Conservation (phyloP, 2,329 filamentous ascomycete genomes). For the Sarocladium kiliense region DNA sequence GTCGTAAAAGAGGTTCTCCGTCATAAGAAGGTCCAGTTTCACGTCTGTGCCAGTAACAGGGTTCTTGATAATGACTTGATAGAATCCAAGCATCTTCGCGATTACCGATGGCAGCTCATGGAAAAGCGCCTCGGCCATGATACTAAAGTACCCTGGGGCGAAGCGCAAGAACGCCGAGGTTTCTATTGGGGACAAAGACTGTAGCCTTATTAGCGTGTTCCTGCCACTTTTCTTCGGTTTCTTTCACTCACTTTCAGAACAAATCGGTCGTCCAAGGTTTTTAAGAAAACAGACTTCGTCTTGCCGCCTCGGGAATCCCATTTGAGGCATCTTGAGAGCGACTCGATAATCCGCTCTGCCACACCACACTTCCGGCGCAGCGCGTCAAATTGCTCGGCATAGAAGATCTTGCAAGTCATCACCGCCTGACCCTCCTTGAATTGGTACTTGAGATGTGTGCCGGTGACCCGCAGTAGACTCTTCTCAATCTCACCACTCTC, state of each 20-base stretch:
- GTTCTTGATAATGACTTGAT: slow-evolving; percentile 96
- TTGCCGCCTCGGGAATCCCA: slow-evolving; percentile 99
- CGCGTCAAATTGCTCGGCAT: slow-evolving; percentile 95
- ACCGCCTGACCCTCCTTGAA: slow-evolving; percentile 91
- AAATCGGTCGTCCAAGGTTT: slow-evolving; percentile 90
- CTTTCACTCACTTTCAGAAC: slow-evolving; percentile 61
- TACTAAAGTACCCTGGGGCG: slow-evolving; percentile 92
- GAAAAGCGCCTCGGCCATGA: slow-evolving; percentile 95
- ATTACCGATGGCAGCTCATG: slow-evolving; percentile 94
- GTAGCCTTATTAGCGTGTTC: slow-evolving; percentile 32
- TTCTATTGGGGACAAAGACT: slow-evolving; percentile 80
- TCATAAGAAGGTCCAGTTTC: slow-evolving; percentile 88
- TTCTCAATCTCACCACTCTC: slow-evolving; percentile 62
- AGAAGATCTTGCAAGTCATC: slow-evolving; percentile 98
- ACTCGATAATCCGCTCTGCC: slow-evolving; percentile 90
- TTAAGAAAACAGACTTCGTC: slow-evolving; percentile 94
- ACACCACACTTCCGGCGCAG: slow-evolving; percentile 89
- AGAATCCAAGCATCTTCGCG: slow-evolving; percentile 98
- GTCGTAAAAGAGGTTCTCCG: slow-evolving; percentile 98
- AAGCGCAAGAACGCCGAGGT: slow-evolving; percentile 92
- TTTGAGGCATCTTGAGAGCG: slow-evolving; percentile 88
- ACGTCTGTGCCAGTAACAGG: slow-evolving; percentile 86
- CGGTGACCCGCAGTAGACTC: slow-evolving; percentile 76
- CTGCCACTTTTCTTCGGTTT: neutral
- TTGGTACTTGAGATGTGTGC: slow-evolving; percentile 92